Conservation (phyloP, 306 rosid species). For the Cucurbita maxima region DNA sequence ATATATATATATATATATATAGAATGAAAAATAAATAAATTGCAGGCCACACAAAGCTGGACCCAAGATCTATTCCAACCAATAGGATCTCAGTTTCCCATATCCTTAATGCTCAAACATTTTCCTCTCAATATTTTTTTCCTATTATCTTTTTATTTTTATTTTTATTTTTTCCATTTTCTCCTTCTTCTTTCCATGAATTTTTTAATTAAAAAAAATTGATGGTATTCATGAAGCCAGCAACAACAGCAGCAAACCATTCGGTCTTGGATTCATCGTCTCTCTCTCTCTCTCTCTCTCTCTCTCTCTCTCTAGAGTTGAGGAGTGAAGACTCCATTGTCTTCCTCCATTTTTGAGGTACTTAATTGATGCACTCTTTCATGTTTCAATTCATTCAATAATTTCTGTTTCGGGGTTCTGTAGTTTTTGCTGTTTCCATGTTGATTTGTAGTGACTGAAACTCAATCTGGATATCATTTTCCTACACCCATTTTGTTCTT, state of each 20-base stretch:
- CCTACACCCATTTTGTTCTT: background rate
- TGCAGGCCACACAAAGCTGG: slow-evolving; percentile 21
- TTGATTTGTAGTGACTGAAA: background rate
- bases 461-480: background rate
- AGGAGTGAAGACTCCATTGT: background rate
- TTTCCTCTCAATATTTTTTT: background rate
- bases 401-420: background rate
- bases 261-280: slow-evolving; percentile 14
- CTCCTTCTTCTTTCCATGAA: background rate
- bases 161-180: background rate
- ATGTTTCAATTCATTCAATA: too few species aligned
- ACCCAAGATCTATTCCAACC: slow-evolving; percentile 59
- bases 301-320: background rate
- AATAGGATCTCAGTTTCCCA: slow-evolving; percentile 38
- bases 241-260: background rate
- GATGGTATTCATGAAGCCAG: background rate
- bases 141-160: background rate
- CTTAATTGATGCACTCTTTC: background rate
- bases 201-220: background rate
- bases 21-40: background rate
- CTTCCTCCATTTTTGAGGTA: background rate
- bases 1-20: background rate
- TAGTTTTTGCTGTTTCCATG: background rate
- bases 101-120: slow-evolving; percentile 32
- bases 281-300: background rate